Evolutionary conservation across 78 protist genomes (phyloP), one percentile per base, ranked within the genome.

Genomic region (Chrysochromulina parva): DNA sequence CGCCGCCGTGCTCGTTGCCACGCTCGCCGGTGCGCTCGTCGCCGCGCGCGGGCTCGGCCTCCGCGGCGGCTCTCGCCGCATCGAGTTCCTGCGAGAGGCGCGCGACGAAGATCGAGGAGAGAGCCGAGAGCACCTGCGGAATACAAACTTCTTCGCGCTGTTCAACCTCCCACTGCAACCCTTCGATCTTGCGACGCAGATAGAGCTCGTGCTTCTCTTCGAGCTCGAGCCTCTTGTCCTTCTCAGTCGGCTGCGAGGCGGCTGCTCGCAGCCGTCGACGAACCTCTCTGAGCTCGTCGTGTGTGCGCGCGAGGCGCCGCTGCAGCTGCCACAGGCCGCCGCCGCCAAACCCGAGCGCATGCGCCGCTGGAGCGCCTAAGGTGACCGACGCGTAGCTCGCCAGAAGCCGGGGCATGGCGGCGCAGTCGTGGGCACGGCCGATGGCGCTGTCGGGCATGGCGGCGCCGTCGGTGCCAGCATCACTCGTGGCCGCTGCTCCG

Each of bases 301-400:
- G 62, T 6, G 22, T 13, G 62, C 62, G 62, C 62, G 11, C 22
- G 22, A 76, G 0, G 26, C 57, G 20, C 60, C 0, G 22, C 47
- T 20, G 17, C 20, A 76, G 24, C 53, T 76, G 59, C 58, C 28
- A 13, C 10, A 52, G 13, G 57, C 85, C 85, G 57, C 85, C 85
- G 48, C 11, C 28, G 2, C 0, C 59, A 20, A 76, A 76, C 28
- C 85, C 85, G 57, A 76, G 85, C 38, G 85, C 26, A 7, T 76
- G 85, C 60, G 85, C 85, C 38, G 85, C 85, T 6, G 85, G 85
- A 7, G 85, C 85, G 60, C 85, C 85, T 2, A 13, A 22, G 26
- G 85, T 76, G 16, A 76, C 85, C 16, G 5, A 0, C 16, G 16
- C 4, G 57, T 76, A 50, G 20, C 5, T 5, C 53, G 78, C 50